Base-by-base conservation (phyloP, 306 rosid species). In the Trifolium pratense region DNA sequence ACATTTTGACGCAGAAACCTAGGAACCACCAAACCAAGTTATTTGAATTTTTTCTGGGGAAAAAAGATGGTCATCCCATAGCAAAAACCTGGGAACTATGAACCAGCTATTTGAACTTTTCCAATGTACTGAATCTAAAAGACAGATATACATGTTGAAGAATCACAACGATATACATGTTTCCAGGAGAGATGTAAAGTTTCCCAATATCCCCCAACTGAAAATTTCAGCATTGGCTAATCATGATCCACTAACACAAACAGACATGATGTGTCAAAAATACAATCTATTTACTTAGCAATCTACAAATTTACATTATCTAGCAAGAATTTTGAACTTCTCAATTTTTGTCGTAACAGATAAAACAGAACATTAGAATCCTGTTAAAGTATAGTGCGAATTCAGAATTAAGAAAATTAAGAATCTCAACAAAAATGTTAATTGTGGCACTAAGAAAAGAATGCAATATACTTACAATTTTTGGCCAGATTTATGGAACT, bases 401-500 rank as follows among this genome's bases (percentile, higher is more conserved):
- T 53, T 39, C 68, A 68, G 36, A 8, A 55, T 48, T 14, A 25
- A 43, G 61, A 53, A 69, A 29, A 52, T 69, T 8, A 75, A 40
- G 51, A 51, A 62, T 37, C 18, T 40, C 56, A 55, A 75, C 74
- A 36, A 32, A 63, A 80, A 70, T 45, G 65, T 9, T 43, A 57
- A 46, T 36, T 55, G 36, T 37, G 64, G n/a, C 62, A 23, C 55
- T 42, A 42, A 12, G 31, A 75, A 56, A 75, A 68, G 34, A 46
- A 59, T n/a, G 36, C 21, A 23, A 31, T 53, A 63, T 6, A 49
- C 55, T 39, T 61, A 9, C 29, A 31, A 42, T 68, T 18, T 60
- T 18, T 60, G 57, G 67, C 51, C 68, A 74, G 60, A 61, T 39
- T 64, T 21, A 31, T 7, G 37, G 40, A 20, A 43, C 12, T 23